A percentile compares a stretch with the other conserved stretches of the same genome.
Conservation (phyloP, 2,329 filamentous ascomycete species). For the Fusarium pseudograminearum region DNA sequence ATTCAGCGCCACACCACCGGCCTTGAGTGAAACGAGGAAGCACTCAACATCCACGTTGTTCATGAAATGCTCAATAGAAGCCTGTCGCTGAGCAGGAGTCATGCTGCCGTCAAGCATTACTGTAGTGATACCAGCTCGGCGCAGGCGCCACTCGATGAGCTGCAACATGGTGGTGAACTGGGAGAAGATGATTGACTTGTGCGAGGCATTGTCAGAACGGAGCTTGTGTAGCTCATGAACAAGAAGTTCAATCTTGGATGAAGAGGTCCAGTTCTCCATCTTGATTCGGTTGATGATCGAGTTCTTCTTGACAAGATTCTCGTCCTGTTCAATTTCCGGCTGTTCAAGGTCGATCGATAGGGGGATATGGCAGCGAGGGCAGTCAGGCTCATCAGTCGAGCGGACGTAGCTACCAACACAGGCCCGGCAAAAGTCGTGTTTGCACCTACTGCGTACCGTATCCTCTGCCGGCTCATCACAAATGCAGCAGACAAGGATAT, state of each 20-base stretch:
- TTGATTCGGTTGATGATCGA: slow-evolving; percentile 99
- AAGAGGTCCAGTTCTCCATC: slow-evolving; percentile 99
- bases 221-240: slow-evolving; percentile 94
- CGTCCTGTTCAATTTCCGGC: slow-evolving; percentile 93
- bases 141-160: slow-evolving; percentile 95
- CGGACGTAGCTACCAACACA: slow-evolving; percentile 69
- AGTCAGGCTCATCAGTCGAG: slow-evolving; percentile 82
- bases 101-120: slow-evolving; percentile 99
- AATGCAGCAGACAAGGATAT: slow-evolving; percentile 90
- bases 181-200: slow-evolving; percentile 97
- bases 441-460: slow-evolving; percentile 90
- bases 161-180: slow-evolving; percentile 98
- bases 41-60: slow-evolving; percentile 93
- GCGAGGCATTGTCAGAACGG: slow-evolving; percentile 89
- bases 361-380: slow-evolving; percentile 90
- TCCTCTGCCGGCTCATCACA: slow-evolving; percentile 98
- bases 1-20: slow-evolving; percentile 94
- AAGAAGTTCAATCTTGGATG: slow-evolving; percentile 96
- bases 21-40: slow-evolving; percentile 95
- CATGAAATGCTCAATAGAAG: slow-evolving; percentile 97
- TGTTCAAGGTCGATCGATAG: slow-evolving; percentile 94
- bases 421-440: slow-evolving; percentile 75
- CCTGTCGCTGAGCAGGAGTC: slow-evolving; percentile 92
- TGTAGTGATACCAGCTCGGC: slow-evolving; percentile 95
- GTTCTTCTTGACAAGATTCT: slow-evolving; percentile 87